These are phyloP conservation scores for Lasiodiplodia hormozganensis DNA, from an alignment of 2,329 filamentous ascomycete species.

Conservation along the genomic window DNA sequence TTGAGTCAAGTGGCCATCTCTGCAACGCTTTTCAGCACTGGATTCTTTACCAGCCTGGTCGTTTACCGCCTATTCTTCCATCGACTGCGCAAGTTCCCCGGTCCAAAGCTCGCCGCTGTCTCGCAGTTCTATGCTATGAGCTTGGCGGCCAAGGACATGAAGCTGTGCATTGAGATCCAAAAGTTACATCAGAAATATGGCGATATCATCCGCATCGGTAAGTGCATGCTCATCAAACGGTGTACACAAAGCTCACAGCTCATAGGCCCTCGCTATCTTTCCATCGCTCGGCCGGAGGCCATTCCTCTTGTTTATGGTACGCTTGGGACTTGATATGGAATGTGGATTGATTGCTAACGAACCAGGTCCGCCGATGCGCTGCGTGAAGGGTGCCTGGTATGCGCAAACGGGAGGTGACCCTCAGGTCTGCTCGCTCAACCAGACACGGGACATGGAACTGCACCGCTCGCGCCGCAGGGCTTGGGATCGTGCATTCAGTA, in stretches of 20 bases:
- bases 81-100: conserved; percentile 39
- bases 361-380: conserved; percentile 46
- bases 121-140: conserved; percentile 23
- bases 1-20: not conserved
- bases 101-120: conserved; percentile 4
- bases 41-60: conserved; percentile 27
- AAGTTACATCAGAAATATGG: conserved; percentile 24
- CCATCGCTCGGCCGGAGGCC: not conserved
- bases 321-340: not conserved
- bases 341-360: not conserved
- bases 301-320: conserved; percentile 5
- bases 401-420: conserved; percentile 8
- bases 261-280: conserved; percentile 30
- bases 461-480: conserved; percentile 41
- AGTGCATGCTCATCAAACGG: conserved; percentile 36
- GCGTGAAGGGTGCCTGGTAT: conserved; percentile 34
- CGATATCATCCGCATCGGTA: conserved; percentile 31
- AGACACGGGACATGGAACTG: conserved; percentile 39
- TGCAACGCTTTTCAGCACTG: conserved; percentile 38
- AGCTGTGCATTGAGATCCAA: conserved; percentile 25
- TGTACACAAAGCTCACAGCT: conserved; percentile 39
- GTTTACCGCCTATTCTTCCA: conserved; percentile 51
- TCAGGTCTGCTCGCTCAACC: conserved; percentile 36
- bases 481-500: conserved; percentile 45
- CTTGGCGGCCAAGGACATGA: conserved; percentile 10